Evolutionary conservation across 1,139 yeast species (phyloP).

Genomic region (Zygoascus meyerae): DNA sequence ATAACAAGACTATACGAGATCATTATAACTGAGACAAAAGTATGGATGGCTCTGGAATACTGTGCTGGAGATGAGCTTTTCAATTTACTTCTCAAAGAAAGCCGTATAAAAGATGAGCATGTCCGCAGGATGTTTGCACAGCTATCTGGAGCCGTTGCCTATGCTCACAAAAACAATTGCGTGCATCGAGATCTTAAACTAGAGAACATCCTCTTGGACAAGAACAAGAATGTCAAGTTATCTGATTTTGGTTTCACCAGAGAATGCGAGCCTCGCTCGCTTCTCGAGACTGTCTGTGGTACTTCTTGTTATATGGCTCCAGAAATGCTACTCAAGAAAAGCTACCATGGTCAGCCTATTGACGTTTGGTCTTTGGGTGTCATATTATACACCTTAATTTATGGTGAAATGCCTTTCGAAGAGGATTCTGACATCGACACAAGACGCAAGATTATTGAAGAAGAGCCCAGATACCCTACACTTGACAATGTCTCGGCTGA

Average conservation of each 20-base stretch:
- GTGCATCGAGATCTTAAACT: slow-evolving; percentile 87
- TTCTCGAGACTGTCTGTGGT: slow-evolving; percentile 84
- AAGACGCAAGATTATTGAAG: slow-evolving; percentile 53
- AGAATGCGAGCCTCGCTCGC: slow-evolving; percentile 54
- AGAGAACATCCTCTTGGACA: slow-evolving; percentile 77
- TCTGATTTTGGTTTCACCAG: slow-evolving; percentile 95
- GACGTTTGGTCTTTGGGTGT: slow-evolving; percentile 95
- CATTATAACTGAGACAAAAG: slow-evolving; percentile 67
- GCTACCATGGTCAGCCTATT: slow-evolving; percentile 66
- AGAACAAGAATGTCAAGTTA: slow-evolving; percentile 60
- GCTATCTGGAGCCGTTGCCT: slow-evolving; percentile 72
- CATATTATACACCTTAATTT: slow-evolving; percentile 80
- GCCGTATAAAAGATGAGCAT: slow-evolving; percentile 47
- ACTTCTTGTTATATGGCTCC: slow-evolving; percentile 98
- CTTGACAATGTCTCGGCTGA: slow-evolving; percentile 41
- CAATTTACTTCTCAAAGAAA: slow-evolving; percentile 53
- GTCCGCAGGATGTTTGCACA: slow-evolving; percentile 65
- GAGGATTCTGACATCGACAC: slow-evolving; percentile 67
- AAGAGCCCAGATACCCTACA: slow-evolving; percentile 51
- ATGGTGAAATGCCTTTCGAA: slow-evolving; percentile 89
- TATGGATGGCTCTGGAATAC: slow-evolving; percentile 87
- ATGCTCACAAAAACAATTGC: slow-evolving; percentile 75
- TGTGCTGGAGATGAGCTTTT: slow-evolving; percentile 87
- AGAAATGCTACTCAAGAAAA: slow-evolving; percentile 61
- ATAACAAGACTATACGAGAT: slow-evolving; percentile 84